Conservation (phyloP, 1,284 basidiomycete species). For the Neolentinus lepideus region DNA sequence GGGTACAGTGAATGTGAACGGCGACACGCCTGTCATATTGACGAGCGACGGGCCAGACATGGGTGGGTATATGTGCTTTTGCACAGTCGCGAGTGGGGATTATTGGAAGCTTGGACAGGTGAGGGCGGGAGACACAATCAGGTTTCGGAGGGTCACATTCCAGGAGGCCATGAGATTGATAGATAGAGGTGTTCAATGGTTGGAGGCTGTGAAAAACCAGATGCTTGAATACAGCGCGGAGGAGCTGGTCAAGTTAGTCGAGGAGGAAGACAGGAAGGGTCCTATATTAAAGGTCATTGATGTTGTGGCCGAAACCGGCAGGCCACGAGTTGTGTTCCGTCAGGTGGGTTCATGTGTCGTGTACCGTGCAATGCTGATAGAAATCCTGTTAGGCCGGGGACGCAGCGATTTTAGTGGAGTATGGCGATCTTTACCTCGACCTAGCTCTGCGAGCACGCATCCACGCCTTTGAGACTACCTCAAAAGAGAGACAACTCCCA, state of each 20-base stretch:
- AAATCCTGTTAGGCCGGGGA: slow-evolving; percentile 39
- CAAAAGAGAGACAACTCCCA: slow-evolving; percentile 22
- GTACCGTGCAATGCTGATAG: not conserved
- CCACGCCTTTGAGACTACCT: slow-evolving; percentile 44
- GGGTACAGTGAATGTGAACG: slow-evolving; percentile 60
- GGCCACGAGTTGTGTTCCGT: slow-evolving; percentile 32
- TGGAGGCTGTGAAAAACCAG: slow-evolving; percentile 18
- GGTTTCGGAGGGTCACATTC: slow-evolving; percentile 42
- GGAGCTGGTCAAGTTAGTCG: slow-evolving; percentile 3
- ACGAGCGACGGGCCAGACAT: slow-evolving; percentile 59
- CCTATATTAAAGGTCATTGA: slow-evolving; percentile 27
- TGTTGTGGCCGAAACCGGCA: slow-evolving; percentile 9
- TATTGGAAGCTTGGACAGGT: slow-evolving; percentile 65
- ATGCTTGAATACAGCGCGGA: not conserved
- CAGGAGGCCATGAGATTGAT: slow-evolving; percentile 24
- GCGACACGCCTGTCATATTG: slow-evolving; percentile 66
- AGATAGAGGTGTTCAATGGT: slow-evolving; percentile 22
- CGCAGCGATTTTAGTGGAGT: slow-evolving; percentile 51
- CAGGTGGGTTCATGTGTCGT: slow-evolving; percentile 25
- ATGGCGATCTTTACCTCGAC: slow-evolving; percentile 42
- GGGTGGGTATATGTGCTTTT: slow-evolving; percentile 56
- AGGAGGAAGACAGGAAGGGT: slow-evolving; percentile 1
- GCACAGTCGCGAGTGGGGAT: slow-evolving; percentile 44
- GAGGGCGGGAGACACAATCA: slow-evolving; percentile 40
- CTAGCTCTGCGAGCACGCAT: slow-evolving; percentile 44